phyloP scores from a whole-genome alignment of 2,329 filamentous ascomycete species.

The Pseudogymnoascus sp. region DNA sequence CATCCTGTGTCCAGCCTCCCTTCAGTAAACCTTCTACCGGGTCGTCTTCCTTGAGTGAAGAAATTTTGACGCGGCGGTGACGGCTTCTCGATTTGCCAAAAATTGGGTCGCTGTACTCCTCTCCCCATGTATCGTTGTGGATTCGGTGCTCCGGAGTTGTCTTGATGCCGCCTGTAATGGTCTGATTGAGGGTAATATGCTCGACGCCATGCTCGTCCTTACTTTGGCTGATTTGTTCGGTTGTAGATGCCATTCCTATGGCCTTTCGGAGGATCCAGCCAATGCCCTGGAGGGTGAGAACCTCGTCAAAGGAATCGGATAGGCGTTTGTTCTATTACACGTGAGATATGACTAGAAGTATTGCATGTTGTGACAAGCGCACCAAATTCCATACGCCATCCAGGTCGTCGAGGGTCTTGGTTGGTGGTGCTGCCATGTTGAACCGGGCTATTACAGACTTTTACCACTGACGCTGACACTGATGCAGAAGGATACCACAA shows the following conservation, averaged over 20 bases:
- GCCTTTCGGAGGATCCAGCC: conserved; percentile 50
- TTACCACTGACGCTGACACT: not conserved
- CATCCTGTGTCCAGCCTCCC: not conserved
- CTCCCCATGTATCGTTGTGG: not conserved
- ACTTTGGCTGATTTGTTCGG: conserved; percentile 31
- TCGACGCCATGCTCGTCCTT: not conserved
- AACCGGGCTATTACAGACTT: not conserved
- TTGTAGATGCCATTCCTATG: conserved; percentile 48
- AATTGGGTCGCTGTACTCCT: not conserved
- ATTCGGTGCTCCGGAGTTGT: not conserved
- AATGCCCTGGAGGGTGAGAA: conserved; percentile 49
- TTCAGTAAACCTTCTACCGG: not conserved
- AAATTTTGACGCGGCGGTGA: not conserved
- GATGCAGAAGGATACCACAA: not conserved
- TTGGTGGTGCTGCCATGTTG: not conserved
- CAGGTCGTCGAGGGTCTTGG: not conserved
- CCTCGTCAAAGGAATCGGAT: conserved; percentile 46
- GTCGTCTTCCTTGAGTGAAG: not conserved
- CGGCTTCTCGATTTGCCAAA: not conserved
- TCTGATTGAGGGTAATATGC: not conserved
- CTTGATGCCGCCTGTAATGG: not conserved
- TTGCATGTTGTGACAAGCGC: not conserved
- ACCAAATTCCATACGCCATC: conserved; percentile 1
- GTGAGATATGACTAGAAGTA: not conserved
- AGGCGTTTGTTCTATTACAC: conserved; percentile 39